Conservation (phyloP, 2,329 filamentous ascomycete genomes). For the Botrytis paeoniae region DNA sequence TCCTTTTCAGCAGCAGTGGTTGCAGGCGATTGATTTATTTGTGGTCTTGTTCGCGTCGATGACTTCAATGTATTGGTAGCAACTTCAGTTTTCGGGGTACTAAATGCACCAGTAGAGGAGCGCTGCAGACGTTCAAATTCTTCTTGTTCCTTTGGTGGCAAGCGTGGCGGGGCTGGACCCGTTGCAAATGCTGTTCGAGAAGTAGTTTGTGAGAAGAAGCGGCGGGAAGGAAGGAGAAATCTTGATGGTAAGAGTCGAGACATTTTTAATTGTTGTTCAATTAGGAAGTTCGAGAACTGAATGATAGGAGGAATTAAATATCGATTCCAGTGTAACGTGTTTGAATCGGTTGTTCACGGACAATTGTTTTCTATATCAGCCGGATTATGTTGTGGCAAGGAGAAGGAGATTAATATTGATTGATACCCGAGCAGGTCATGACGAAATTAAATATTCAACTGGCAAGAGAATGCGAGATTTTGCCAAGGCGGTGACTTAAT, state of each 20-base stretch:
- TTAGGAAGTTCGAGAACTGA: not conserved
- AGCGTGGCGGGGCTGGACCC: slow-evolving; percentile 74
- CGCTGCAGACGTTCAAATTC: slow-evolving; percentile 85
- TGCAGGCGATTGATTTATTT: slow-evolving; percentile 50
- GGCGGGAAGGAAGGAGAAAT: slow-evolving; percentile 32
- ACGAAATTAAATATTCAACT: slow-evolving; percentile 1
- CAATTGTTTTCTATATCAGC: not conserved
- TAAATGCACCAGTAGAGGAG: slow-evolving; percentile 73
- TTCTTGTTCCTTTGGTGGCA: slow-evolving; percentile 85
- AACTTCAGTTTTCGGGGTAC: slow-evolving; percentile 49
- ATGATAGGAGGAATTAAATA: not conserved
- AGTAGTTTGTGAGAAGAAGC: slow-evolving; percentile 33
- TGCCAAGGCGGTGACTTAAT: slow-evolving; percentile 6
- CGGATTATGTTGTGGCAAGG: not conserved
- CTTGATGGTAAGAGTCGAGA: slow-evolving; percentile 31
- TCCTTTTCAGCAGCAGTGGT: slow-evolving; percentile 26
- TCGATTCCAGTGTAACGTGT: not conserved
- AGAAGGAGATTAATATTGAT: not conserved
- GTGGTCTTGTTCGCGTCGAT: slow-evolving; percentile 37
- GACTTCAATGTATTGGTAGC: slow-evolving; percentile 25
- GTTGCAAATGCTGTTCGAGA: slow-evolving; percentile 43
- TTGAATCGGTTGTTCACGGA: not conserved
- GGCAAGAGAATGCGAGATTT: slow-evolving; percentile 25
- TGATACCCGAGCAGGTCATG: not conserved
- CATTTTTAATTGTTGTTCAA: slow-evolving; percentile 25